Base-by-base conservation (phyloP, 129 eudicot genomes). In the Lactuca sativa region DNA sequence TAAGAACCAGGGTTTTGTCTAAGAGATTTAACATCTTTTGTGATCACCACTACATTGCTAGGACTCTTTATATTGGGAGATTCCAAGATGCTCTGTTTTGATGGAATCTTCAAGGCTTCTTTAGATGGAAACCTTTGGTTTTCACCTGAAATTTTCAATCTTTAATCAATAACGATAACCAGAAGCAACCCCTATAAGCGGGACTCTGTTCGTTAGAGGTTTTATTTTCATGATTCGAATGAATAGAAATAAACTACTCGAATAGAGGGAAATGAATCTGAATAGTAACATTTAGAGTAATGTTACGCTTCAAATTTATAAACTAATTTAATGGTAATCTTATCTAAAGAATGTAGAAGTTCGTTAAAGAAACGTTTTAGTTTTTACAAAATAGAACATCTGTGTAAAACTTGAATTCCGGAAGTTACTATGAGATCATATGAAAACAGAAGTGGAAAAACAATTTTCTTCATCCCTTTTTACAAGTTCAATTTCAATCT, bases 1-100 rank as follows among this genome's bases (percentile, higher is more conserved):
- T 82, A 85, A 0, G 30, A 25, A n/a, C 86, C 93, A 3, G 90
- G 93, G 74, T 82, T 90, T 64, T 74, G 80, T 12, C 89, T 89
- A 18, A 95, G 86, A 72, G 87, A 93, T 77, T 74, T 76, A 7
- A 95, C 87, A 85, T 90, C 77, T 72, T 84, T 85, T 17, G 95
- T 84, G 37, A 88, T 90, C 76, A 80, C 81, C 75, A 80, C 75
- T 37, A 84, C 65, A 49, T 67, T 78, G 30, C 56, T 77, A 10
- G 78, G 82, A 56, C 78, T 81, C 72, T 34, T 67, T 55, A 63
- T 76, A 59, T 4, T 64, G 3, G 72, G 76, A n/a, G 78, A 60
- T 32, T 69, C 84, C n/a, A 70, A 58, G 15, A 71, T 56, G 52
- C 63, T 43, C 60, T 62, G 80, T 41, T 32, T 73, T 9, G 51